These are phyloP conservation scores for Strobilomyces confusus DNA, from an alignment of 768 basidiomycete genomes.

Conservation along the genomic window DNA sequence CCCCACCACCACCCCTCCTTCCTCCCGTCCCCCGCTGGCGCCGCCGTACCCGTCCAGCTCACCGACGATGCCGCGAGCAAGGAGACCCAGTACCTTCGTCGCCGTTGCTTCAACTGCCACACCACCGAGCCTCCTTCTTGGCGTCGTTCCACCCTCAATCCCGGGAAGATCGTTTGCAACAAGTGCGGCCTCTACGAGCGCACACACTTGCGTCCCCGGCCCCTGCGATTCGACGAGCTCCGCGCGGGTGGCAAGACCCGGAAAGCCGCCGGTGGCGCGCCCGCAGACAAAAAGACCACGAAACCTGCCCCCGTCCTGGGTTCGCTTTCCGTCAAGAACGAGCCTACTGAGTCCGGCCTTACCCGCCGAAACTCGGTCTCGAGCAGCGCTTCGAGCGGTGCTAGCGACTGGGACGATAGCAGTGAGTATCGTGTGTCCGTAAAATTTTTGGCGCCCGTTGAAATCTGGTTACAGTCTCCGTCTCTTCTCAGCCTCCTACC, in stretches of 20 bases:
- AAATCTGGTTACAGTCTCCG: slow-evolving; percentile 17
- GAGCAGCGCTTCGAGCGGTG: slow-evolving; percentile 44
- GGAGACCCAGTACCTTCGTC: slow-evolving; percentile 86
- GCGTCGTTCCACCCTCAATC: slow-evolving; percentile 84
- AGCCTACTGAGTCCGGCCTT: slow-evolving; percentile 50
- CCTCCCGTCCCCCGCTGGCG: slow-evolving; percentile 40
- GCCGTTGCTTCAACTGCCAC: slow-evolving; percentile 88
- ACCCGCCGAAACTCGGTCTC: slow-evolving; percentile 62
- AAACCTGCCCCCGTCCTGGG: slow-evolving; percentile 36
- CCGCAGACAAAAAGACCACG: slow-evolving; percentile 30
- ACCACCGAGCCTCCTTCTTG: slow-evolving; percentile 88
- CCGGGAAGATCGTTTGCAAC: slow-evolving; percentile 92
- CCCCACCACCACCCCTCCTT: slow-evolving; percentile 38
- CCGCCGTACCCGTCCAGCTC: slow-evolving; percentile 65
- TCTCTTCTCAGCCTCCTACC: slow-evolving; percentile 33
- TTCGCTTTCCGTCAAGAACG: slow-evolving; percentile 55
- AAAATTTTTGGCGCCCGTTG: not conserved
- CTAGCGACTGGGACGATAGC: slow-evolving; percentile 80
- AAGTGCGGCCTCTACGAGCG: slow-evolving; percentile 91
- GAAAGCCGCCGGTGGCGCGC: slow-evolving; percentile 33
- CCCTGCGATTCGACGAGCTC: slow-evolving; percentile 83
- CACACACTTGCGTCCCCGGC: slow-evolving; percentile 78
- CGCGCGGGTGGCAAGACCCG: slow-evolving; percentile 83
- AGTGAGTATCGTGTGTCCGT: slow-evolving; percentile 43
- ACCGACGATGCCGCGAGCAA: slow-evolving; percentile 89